Evolutionary conservation across 1,284 basidiomycete species (phyloP), one percentile per base, ranked within the genome.

Genomic region (Anthracocystis panici-leucophaei): DNA sequence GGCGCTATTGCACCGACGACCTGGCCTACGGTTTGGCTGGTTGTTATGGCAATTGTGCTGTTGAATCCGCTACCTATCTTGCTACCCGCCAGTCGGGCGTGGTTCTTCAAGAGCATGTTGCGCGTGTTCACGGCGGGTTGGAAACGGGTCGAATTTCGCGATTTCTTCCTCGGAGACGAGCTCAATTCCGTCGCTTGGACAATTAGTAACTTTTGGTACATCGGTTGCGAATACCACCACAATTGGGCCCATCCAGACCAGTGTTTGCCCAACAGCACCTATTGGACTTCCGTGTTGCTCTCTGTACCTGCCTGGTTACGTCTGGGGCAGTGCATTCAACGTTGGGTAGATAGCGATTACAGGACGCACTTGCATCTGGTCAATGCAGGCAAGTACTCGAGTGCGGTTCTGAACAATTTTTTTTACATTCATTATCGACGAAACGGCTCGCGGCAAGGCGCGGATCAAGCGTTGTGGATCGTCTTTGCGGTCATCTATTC

Each of bases 21-120:
- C 0, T 98, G 95, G 93, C 94, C 94, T 0, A 86, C 94, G 5
- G 88, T 92, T 0, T 99, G 95, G 94, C 87, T 97, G 11, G 88
- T 89, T 0, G 88, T 94, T 58, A 86, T 89, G 1, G 79, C 87
- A 3, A 77, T 90, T 10, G 83, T 93, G 52, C 85, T 97, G 79
- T 85, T 94, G 64, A 91, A 94, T 80, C 95, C 95, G 1, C 82
- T 96, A 0, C 91, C 91, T 0, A 79, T 95, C 6, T 85, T 91
- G 64, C 89, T 89, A 79, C 89, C 89, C 23, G 83, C 88, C 2
- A 90, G 93, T 1, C 88, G 95, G 42, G 92, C 88, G 84, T 97
- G 95, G 95, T 86, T 95, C 40, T 81, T 94, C 27, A 88, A 87
- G 68, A 91, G 89, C 25, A 57, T 92, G 10, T 88, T 88, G 16